Evolutionary conservation across 441 rosid species (phyloP), one percentile per base, ranked within the genome.

Genomic region (Jatropha multifida): DNA sequence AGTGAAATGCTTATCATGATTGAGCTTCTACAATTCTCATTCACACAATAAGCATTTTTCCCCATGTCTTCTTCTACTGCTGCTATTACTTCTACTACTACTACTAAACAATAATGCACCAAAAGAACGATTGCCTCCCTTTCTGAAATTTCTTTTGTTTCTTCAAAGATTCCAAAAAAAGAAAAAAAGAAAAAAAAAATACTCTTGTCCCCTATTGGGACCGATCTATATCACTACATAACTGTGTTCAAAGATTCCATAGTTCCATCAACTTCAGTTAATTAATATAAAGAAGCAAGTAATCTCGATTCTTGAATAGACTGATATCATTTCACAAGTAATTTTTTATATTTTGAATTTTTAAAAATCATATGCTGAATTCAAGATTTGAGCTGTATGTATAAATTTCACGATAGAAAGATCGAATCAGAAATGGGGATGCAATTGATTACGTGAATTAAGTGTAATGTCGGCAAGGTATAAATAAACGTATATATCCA

Each of bases 391-490:
- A 23, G 23, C 23, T 23, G 23, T 23, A 23, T 23, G 23, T 23
- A 23, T 23, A 23, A 23, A 23, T 23, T 23, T 23, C 23, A 23
- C 23, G 23, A 23, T 23, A 23, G 23, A 23, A 23, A 23, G 6
- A 42, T 42, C 46, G 80, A 75, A 69, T 82, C 77, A 65, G 41
- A 6, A 76, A 40, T 76, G 65, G 78, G 82, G 85, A 68, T 71
- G 70, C 81, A 64, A n/a, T 73, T 55, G 74, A 73, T 82, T 83
- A 84, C 80, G 84, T 86, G 85, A n/a, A n/a, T n/a, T 78, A 80
- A 83, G 85, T 72, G 74, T 7, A 56, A 79, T 74, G 74, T 77
- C 76, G 27, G 65, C 1, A 32, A 32, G 32, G 32, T 32, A 1
- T 32, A 32, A 32, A 1, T 32, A 32, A 32, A 32, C 32, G 32